Percentiles rank a stretch among this genome's conserved stretches.
These are phyloP conservation scores for Trichoderma lentiforme DNA, from an alignment of 2,329 filamentous ascomycete genomes.

Conservation along the genomic window DNA sequence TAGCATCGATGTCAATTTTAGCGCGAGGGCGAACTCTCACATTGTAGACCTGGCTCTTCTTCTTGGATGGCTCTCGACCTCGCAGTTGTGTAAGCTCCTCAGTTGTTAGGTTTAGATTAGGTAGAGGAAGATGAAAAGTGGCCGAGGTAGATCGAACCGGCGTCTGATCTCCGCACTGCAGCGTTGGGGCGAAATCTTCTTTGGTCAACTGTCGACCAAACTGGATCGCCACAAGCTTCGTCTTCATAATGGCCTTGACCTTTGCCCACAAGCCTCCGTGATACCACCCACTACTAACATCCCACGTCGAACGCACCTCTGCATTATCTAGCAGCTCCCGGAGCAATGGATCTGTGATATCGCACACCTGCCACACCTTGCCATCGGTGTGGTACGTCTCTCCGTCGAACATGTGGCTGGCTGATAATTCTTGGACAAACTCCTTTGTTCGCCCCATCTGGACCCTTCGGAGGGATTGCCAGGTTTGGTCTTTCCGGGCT, in stretches of 20 bases:
- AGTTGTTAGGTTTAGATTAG: constrained; percentile 35
- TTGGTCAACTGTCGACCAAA: constrained; percentile 49
- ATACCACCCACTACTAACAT: constrained; percentile 76
- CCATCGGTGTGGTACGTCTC: constrained; percentile 71
- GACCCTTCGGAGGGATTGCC: constrained; percentile 46
- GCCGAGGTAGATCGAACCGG: constrained; percentile 30
- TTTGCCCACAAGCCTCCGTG: constrained; percentile 78
- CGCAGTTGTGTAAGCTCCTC: constrained; percentile 36
- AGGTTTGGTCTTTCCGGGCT: constrained; percentile 45
- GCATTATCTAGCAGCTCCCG: constrained; percentile 61
- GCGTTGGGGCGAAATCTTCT: constrained; percentile 35
- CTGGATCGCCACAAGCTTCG: constrained; percentile 70
- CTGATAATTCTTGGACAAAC: constrained; percentile 38
- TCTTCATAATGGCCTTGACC: constrained; percentile 81
- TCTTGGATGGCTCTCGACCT: constrained; percentile 35
- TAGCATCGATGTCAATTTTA: neutral
- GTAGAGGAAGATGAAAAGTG: constrained; percentile 34
- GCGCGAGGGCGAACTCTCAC: constrained; percentile 26
- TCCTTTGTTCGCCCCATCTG: constrained; percentile 39
- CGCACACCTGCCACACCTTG: constrained; percentile 92
- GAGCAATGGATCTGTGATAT: constrained; percentile 79
- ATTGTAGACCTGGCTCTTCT: constrained; percentile 37
- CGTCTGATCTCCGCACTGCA: constrained; percentile 35
- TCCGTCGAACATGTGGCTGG: constrained; percentile 80
- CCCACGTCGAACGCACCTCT: constrained; percentile 56